Conservation (phyloP, 352 stramenopile species). For the Globisporangium sylvaticum region DNA sequence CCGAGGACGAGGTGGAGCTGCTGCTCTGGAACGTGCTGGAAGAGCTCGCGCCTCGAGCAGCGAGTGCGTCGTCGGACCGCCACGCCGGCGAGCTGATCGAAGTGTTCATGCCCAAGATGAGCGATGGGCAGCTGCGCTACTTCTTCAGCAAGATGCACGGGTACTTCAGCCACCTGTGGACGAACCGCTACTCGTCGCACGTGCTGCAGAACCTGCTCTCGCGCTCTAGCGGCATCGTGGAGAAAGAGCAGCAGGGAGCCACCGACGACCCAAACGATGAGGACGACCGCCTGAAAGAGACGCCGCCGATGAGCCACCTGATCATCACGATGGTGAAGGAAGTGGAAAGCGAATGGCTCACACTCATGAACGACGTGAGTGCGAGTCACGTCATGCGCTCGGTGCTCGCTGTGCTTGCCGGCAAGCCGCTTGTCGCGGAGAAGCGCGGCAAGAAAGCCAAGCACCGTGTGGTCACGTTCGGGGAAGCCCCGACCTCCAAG, state of each 20-base stretch:
- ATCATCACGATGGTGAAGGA: conserved; percentile 74
- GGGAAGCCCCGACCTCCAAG: conserved; percentile 29
- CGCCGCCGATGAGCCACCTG: conserved; percentile 61
- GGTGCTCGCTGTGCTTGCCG: conserved; percentile 59
- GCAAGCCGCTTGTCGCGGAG: conserved; percentile 59
- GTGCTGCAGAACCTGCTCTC: conserved; percentile 76
- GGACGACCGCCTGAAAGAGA: conserved; percentile 56
- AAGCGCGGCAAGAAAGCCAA: conserved; percentile 84
- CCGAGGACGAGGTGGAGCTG: conserved; percentile 50
- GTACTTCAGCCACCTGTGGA: conserved; percentile 82
- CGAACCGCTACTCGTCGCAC: conserved; percentile 85
- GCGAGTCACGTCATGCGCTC: conserved; percentile 80
- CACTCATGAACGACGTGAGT: conserved; percentile 84
- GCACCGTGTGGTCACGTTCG: conserved; percentile 63
- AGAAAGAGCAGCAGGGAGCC: conserved; percentile 31
- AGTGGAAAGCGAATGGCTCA: conserved; percentile 77
- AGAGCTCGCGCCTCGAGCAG: conserved; percentile 66
- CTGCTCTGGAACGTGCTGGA: conserved; percentile 82
- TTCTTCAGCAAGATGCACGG: conserved; percentile 77
- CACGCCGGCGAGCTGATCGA: conserved; percentile 71
- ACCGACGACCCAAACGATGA: conserved; percentile 37
- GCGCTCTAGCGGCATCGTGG: conserved; percentile 47
- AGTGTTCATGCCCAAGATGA: conserved; percentile 71
- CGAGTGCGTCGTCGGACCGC: conserved; percentile 70
- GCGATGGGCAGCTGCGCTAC: conserved; percentile 60